Percentiles rank a stretch among this genome's conserved stretches.
These are phyloP conservation scores for Penicillium canescens DNA, from an alignment of 495 filamentous ascomycete genomes.

Conservation along the genomic window DNA sequence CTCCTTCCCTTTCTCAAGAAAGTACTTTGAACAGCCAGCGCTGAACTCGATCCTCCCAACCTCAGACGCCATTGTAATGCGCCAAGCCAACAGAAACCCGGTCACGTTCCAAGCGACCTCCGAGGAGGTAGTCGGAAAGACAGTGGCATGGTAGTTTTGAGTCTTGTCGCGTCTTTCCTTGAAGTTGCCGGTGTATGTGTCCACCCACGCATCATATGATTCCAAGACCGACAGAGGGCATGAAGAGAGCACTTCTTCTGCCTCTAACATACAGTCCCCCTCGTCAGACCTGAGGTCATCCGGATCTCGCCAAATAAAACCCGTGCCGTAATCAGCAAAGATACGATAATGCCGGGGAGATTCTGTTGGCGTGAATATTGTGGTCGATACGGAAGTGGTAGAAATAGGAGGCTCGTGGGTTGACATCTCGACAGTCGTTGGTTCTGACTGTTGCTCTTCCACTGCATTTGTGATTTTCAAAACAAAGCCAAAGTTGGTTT, in stretches of 20 bases:
- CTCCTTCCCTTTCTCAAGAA: slow-evolving; percentile 13
- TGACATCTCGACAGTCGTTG: slow-evolving; percentile 3
- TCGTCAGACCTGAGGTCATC: slow-evolving; percentile 9
- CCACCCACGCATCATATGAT: slow-evolving; percentile 21
- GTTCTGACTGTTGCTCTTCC: slow-evolving; percentile 1
- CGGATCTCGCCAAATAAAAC: slow-evolving; percentile 18
- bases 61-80: slow-evolving; percentile 17
- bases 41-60: slow-evolving; percentile 16
- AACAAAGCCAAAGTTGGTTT: slow-evolving; percentile 21
- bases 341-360: slow-evolving; percentile 17
- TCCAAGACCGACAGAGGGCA: slow-evolving; percentile 14
- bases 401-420: neutral
- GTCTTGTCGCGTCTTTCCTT: slow-evolving; percentile 11
- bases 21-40: slow-evolving; percentile 10
- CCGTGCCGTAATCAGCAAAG: slow-evolving; percentile 20
- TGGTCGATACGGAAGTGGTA: neutral
- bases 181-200: slow-evolving; percentile 15
- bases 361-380: neutral
- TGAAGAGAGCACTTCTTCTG: slow-evolving; percentile 8
- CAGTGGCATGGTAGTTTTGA: neutral
- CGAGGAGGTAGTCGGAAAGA: slow-evolving; percentile 12
- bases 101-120: slow-evolving; percentile 26
- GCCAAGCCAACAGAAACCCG: slow-evolving; percentile 25
- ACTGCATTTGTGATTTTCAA: slow-evolving; percentile 9
- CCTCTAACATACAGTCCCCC: slow-evolving; percentile 1